phyloP scores from a whole-genome alignment of 2,329 filamentous ascomycete species.

The Exophiala lecanii-corni region DNA sequence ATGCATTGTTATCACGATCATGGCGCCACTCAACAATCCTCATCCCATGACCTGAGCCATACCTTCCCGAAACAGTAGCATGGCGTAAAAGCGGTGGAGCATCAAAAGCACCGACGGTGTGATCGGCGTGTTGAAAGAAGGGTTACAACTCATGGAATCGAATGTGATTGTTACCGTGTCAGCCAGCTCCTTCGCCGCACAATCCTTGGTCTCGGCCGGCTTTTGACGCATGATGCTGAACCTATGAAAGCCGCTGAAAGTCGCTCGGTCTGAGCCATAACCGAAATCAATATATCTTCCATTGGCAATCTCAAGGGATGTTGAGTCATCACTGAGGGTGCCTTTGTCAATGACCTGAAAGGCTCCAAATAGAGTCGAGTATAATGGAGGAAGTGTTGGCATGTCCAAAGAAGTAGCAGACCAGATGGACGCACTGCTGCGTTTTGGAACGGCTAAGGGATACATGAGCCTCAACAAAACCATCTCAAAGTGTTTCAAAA shows the following conservation, averaged over 20 bases:
- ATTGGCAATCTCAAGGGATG: no score
- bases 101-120: not conserved
- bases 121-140: conserved; percentile 1
- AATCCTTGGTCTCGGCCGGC: not conserved
- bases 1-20: no score
- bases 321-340: not conserved
- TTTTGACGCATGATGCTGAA: conserved; percentile 2
- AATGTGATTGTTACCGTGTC: conserved; percentile 4
- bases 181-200: not conserved
- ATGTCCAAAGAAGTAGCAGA: not conserved
- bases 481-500: not conserved
- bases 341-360: conserved; percentile 10
- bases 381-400: not conserved
- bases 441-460: not conserved
- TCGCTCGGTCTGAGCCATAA: conserved; percentile 6
- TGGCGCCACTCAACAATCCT: no score
- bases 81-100: conserved; percentile 6
- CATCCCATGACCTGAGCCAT: not conserved
- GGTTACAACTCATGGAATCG: conserved; percentile 7
- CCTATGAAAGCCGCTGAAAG: conserved; percentile 9
- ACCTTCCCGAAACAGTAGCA: conserved; percentile 7
- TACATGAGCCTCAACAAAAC: not conserved
- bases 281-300: conserved; percentile 9
- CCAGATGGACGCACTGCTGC: conserved; percentile 3
- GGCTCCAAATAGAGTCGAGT: conserved; percentile 6